Base-by-base conservation (phyloP, 768 basidiomycete species). In the Favolaschia claudopus region DNA sequence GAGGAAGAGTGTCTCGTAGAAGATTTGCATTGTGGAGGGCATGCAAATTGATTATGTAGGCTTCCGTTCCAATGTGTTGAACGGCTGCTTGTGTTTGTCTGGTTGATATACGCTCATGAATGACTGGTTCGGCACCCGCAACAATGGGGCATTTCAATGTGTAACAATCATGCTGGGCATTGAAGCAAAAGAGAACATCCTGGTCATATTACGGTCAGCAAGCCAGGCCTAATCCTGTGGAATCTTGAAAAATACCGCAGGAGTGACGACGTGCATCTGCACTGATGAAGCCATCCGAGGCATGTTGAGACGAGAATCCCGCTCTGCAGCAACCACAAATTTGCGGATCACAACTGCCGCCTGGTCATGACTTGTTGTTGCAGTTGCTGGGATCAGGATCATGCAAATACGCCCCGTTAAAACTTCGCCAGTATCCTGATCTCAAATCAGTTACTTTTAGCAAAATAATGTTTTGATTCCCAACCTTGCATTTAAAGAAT, bases 261-360 rank as follows among this genome's bases (percentile, higher is more conserved):
- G 47, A 2, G 48, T 8, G 24, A 36, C 42, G 15, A 17, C 5
- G n/a, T n/a, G 8, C 17, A 24, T 47, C 27, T 47, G n/a, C 1
- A 43, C 8, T 1, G 43, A 29, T 1, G 54, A 45, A 24, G 44
- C 47, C 5, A 47, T 37, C 1, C 47, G 38, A 5, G 55, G 55
- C 55, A 56, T 56, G n/a, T 48, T 48, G 45, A 56, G 32, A 14
- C 55, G 45, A 6, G 1, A 4, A 34, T 56, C 55, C 14, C 55
- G 45, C 14, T 29, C 34, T 32, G 20, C 1, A 6, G 55, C 47
- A 8, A 56, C 38, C 7, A 33, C 13, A 24, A 48, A 56, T 3
- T 33, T 8, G 12, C 8, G 36, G 4, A 55, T 27, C 12, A 56
- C 17, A 27, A 40, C 54, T 15, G 24, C 15, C 12, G 45, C 44